Base-by-base conservation (phyloP, 2,329 filamentous ascomycete species). In the Orbilia quercus region DNA sequence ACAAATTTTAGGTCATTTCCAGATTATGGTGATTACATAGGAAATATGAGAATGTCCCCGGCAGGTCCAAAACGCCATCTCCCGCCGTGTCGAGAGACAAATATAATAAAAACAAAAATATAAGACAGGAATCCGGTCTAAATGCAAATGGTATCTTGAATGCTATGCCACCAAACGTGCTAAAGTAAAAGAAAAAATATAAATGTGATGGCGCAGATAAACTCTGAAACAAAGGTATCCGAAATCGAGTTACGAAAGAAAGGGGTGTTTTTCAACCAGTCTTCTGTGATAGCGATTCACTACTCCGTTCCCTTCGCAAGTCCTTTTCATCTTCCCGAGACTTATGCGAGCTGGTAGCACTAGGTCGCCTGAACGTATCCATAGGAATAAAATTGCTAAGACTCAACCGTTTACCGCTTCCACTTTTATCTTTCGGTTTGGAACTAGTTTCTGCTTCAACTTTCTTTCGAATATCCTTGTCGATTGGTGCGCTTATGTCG, bases 371-470 rank as follows among this genome's bases (percentile, higher is more conserved):
- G 36, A 73, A 73, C 23, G 69, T 73, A 51, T 73, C 69, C 22
- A 73, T 9, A 14, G 69, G 69, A n/a, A 73, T 73, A 31, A 73
- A 66, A 11, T 42, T 73, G 28, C 69, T 73, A 25, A 73, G 54
- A 40, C 69, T 73, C 44, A 73, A 51, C 5, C 69, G 54, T 25
- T 66, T 73, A 16, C 54, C 22, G 22, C 31, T 48, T 9, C 28
- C 40, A n/a, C 38, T 25, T 36, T 73, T 66, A 6, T 73, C 60
- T 40, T 73, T 73, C 0, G 47, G 12, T 40, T 50, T 69, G 11
- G 53, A 18, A 9, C 28, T 38, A 18, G 34, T 54, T 44, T 72
- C 67, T 3, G 53, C 62, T 47, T 73, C 69, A 16, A 73, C 69
- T 18, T 73, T 73, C n/a, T 47, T 60, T 57, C 69, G 45, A 12